Conservation (phyloP, 2,329 filamentous ascomycete species). For the Trichoderma semiorbis region DNA sequence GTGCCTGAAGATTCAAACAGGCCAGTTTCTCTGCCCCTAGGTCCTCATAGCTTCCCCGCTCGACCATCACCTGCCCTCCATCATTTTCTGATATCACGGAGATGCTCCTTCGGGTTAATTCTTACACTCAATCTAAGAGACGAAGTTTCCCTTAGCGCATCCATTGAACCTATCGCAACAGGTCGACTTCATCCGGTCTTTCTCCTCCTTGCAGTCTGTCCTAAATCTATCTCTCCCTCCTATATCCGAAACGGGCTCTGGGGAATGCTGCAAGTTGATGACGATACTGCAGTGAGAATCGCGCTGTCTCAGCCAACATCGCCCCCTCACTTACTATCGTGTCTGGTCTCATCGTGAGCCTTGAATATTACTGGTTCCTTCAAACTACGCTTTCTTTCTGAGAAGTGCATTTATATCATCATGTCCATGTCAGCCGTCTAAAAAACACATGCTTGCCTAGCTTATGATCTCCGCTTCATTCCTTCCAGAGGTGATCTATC, state of each 20-base stretch:
- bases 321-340: not conserved
- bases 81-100: not conserved
- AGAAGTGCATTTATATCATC: not conserved
- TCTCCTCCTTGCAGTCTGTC: not conserved
- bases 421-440: not conserved
- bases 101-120: not conserved
- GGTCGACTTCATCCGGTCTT: not conserved
- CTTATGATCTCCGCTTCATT: not conserved
- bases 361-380: not conserved
- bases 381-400: not conserved
- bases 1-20: not conserved
- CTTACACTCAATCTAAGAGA: not conserved
- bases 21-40: not conserved
- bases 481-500: not conserved
- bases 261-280: not conserved
- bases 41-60: not conserved
- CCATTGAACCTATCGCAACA: not conserved
- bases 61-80: not conserved
- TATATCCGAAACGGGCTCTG: not conserved
- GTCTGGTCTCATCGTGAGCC: not conserved
- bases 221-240: not conserved
- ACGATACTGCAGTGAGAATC: not conserved
- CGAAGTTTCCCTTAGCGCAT: not conserved
- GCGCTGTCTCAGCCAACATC: not conserved
- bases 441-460: not conserved